Conservation (phyloP, 208 protist species). For the Herpetomonas tarakana region DNA sequence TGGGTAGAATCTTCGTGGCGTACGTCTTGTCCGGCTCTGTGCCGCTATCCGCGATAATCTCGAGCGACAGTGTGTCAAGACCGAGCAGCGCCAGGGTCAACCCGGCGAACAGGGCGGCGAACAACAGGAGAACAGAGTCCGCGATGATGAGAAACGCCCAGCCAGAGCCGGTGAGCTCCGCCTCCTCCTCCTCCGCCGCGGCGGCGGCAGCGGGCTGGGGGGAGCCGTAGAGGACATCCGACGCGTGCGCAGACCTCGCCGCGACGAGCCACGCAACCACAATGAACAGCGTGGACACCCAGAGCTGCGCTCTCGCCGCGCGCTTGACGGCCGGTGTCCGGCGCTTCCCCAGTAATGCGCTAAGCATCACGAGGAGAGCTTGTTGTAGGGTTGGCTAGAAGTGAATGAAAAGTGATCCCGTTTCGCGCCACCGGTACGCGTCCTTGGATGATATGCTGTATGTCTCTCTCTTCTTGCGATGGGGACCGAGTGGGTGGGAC, state of each 20-base stretch:
- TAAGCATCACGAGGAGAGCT: too few relatives aligned
- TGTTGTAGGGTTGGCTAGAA: too few relatives aligned
- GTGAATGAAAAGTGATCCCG: too few relatives aligned
- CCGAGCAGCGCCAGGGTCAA: slow-evolving; percentile 95
- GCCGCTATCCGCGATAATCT: slow-evolving; percentile 91
- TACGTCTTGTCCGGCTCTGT: slow-evolving; percentile 89
- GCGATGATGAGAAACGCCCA: slow-evolving; percentile 80
- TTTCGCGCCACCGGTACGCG: too few relatives aligned
- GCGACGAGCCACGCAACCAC: background rate
- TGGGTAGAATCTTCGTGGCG: slow-evolving; percentile 91
- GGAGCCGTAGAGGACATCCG: background rate
- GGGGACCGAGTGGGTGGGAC: too few relatives aligned
- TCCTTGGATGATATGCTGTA: too few relatives aligned
- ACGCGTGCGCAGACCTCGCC: background rate
- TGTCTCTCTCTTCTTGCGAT: too few relatives aligned
- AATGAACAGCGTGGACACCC: slow-evolving; percentile 1
- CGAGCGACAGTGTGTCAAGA: slow-evolving; percentile 92
- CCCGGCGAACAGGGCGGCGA: slow-evolving; percentile 95
- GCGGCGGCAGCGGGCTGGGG: background rate
- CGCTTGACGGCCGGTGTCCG: background rate
- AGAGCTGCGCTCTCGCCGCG: background rate
- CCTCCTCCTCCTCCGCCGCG: slow-evolving; percentile 10
- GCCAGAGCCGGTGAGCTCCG: slow-evolving; percentile 22
- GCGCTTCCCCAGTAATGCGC: background rate
- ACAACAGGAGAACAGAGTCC: slow-evolving; percentile 81